phyloP scores from a whole-genome alignment of 2,329 filamentous ascomycete species.

The Cladorrhinum sp. region DNA sequence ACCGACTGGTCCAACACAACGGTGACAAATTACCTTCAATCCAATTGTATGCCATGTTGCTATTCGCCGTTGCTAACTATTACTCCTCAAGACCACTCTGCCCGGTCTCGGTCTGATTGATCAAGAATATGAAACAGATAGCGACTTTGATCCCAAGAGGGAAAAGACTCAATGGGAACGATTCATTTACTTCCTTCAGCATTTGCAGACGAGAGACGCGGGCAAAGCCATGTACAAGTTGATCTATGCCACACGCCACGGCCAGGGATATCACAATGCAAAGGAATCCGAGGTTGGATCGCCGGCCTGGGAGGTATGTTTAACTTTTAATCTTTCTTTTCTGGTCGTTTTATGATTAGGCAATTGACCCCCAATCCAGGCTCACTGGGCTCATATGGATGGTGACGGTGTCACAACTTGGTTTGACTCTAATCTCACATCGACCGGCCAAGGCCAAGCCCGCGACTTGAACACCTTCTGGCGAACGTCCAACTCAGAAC shows the following conservation, averaged over 20 bases:
- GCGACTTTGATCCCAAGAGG: constrained; percentile 36
- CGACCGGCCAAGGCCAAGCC: constrained; percentile 52
- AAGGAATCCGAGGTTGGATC: constrained; percentile 55
- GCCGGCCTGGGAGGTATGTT: constrained; percentile 51
- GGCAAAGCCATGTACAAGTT: constrained; percentile 59
- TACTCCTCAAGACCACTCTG: not conserved
- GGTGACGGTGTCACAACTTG: constrained; percentile 38
- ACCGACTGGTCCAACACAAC: not conserved
- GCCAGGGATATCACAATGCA: constrained; percentile 62
- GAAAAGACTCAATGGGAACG: constrained; percentile 61
- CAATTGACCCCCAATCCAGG: constrained; percentile 23
- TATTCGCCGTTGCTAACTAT: not conserved
- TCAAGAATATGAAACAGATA: constrained; percentile 57
- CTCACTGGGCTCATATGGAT: constrained; percentile 38
- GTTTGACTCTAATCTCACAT: constrained; percentile 49
- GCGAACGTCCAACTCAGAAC: constrained; percentile 40
- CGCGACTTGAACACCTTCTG: constrained; percentile 51
- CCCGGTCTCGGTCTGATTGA: constrained; percentile 46
- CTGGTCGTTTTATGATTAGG: not conserved
- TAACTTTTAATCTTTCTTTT: not conserved
- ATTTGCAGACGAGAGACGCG: constrained; percentile 48
- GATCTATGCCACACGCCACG: constrained; percentile 66
- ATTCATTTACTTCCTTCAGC: constrained; percentile 56
- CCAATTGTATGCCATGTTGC: too few species aligned
- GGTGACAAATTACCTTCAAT: too few species aligned